Conservation (phyloP, 139 green algal species). For the Edaphochlamys debaryana region DNA sequence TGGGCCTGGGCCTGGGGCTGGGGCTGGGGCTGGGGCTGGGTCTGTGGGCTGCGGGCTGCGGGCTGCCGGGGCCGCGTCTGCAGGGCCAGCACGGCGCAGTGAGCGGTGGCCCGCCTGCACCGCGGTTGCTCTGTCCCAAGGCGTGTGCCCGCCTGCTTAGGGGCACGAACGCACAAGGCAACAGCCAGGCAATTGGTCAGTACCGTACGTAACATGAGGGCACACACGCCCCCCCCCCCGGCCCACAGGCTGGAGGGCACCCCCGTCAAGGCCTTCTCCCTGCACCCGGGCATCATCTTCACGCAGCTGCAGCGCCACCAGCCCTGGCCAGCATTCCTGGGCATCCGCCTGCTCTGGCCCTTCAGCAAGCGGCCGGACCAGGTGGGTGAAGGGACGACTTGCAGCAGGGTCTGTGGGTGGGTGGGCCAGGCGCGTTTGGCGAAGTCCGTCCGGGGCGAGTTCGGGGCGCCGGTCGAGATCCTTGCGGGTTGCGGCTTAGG, state of each 20-base stretch:
- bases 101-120: no score
- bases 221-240: neutral
- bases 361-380: neutral
- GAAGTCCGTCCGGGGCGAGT: neutral
- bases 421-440: neutral
- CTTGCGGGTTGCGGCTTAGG: no score
- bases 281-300: constrained; percentile 52
- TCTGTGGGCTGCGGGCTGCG: no score
- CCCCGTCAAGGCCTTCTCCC: constrained; percentile 15
- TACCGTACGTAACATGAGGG: no score
- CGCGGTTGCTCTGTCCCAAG: no score
- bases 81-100: no score
- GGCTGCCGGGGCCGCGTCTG: no score
- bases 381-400: neutral
- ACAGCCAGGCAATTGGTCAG: no score
- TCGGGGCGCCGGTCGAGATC: neutral
- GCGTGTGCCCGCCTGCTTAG: no score
- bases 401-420: neutral
- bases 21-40: neutral
- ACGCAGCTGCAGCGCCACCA: constrained; percentile 40
- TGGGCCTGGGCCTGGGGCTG: no score
- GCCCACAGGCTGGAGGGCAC: neutral
- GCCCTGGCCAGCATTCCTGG: neutral
- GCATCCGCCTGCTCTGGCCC: neutral
- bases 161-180: no score